phyloP scores from a whole-genome alignment of 148 eudicot genomes.

The Arbutus unedo region DNA sequence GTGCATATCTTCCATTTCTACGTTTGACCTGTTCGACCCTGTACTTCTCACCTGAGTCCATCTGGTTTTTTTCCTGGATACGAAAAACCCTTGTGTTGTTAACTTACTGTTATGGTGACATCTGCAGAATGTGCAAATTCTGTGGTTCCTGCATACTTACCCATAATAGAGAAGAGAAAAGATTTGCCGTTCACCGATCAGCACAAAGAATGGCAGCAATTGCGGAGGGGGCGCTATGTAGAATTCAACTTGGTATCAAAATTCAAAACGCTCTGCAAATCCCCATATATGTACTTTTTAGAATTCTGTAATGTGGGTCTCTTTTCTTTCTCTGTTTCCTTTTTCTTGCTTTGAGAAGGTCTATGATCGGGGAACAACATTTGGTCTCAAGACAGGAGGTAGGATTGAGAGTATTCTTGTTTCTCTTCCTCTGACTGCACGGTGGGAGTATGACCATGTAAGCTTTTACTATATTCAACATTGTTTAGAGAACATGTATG shows the following conservation, averaged over 20 bases:
- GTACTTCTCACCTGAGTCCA: not conserved
- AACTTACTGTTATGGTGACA: not conserved
- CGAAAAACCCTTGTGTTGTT: not conserved
- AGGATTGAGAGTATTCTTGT: conserved; percentile 95
- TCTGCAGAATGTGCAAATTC: conserved; percentile 92
- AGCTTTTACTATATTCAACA: conserved; percentile 19
- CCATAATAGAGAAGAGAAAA: conserved; percentile 88
- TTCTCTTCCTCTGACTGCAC: conserved; percentile 81
- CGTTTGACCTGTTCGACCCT: not conserved
- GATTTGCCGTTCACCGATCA: conserved; percentile 77
- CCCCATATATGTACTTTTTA: not conserved
- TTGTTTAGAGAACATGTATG: not conserved
- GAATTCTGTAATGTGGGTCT: not conserved
- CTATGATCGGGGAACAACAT: conserved; percentile 95
- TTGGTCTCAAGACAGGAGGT: conserved; percentile 97
- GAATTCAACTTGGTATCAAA: conserved; percentile 83
- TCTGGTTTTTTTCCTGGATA: not conserved
- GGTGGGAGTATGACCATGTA: conserved; percentile 99
- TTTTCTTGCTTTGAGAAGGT: conserved; percentile 35
- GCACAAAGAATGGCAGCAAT: conserved; percentile 96
- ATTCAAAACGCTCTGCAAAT: conserved; percentile 2
- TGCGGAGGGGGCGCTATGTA: conserved; percentile 89
- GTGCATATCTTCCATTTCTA: not conserved
- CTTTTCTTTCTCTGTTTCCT: not conserved
- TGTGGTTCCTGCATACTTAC: conserved; percentile 85